phyloP scores from a whole-genome alignment of 768 basidiomycete genomes.

The Nevesoporus exiguus region DNA sequence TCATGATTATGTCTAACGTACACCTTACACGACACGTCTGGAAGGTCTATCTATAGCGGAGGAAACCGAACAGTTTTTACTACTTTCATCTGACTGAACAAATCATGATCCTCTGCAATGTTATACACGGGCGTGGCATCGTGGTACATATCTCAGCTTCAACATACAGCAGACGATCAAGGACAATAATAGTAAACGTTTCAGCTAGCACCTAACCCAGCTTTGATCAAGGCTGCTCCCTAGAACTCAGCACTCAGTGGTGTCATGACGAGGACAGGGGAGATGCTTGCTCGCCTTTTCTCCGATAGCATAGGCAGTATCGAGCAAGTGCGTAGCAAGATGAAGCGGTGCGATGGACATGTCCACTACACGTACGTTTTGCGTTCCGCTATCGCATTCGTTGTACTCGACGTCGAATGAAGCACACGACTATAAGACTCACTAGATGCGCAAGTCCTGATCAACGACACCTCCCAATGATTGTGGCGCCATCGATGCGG shows the following conservation, averaged over 20 bases:
- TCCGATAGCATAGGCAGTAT: conserved; percentile 14
- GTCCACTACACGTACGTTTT: conserved; percentile 17
- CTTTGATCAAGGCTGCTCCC: conserved; percentile 15
- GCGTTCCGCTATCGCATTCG: conserved; percentile 12
- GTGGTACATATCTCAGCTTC: not conserved
- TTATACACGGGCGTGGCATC: not conserved
- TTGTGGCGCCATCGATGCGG: conserved; percentile 18
- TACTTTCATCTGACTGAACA: too few relatives aligned
- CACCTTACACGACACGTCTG: too few relatives aligned
- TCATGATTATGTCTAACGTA: too few relatives aligned
- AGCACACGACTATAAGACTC: not conserved
- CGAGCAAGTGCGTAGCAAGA: conserved; percentile 13
- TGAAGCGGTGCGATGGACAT: conserved; percentile 17
- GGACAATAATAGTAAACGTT: too few relatives aligned
- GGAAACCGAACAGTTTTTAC: too few relatives aligned
- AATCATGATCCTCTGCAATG: too few relatives aligned
- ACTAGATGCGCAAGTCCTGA: conserved; percentile 16
- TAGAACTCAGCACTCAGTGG: not conserved
- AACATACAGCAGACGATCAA: not conserved
- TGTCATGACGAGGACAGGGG: not conserved
- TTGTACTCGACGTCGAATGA: not conserved
- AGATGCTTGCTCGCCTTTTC: not conserved
- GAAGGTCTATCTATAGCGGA: too few relatives aligned
- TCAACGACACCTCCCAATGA: conserved; percentile 20
- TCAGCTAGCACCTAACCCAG: not conserved